Percentiles rank a stretch among this genome's conserved stretches.
Conservation (phyloP, 495 filamentous ascomycete genomes). For the Massariosphaeria phaeospora region DNA sequence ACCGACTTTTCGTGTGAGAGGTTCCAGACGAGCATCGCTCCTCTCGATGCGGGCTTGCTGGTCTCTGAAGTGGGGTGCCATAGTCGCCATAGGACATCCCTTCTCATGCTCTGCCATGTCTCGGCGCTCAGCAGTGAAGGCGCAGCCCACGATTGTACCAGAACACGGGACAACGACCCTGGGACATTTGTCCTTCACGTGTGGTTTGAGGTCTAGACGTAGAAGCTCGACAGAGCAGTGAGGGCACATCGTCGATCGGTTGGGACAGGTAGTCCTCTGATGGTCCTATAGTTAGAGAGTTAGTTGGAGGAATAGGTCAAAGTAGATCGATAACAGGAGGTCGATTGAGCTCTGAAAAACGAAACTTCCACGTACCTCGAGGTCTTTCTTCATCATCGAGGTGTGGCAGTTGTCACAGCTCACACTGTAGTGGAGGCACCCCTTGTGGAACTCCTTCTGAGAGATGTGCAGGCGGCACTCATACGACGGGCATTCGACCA, state of each 20-base stretch:
- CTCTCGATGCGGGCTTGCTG: constrained; percentile 55
- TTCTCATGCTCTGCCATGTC: constrained; percentile 51
- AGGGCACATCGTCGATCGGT: constrained; percentile 47
- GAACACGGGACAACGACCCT: constrained; percentile 51
- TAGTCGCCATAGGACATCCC: constrained; percentile 54
- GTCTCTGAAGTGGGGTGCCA: constrained; percentile 54
- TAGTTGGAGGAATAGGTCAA: constrained; percentile 13
- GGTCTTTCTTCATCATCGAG: constrained; percentile 54
- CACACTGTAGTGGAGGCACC: constrained; percentile 55
- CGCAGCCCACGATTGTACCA: constrained; percentile 56
- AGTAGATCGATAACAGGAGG: not conserved
- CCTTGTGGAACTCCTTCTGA: constrained; percentile 50
- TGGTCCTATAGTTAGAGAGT: constrained; percentile 41
- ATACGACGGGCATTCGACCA: constrained; percentile 56
- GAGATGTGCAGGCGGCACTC: constrained; percentile 43
- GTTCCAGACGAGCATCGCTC: constrained; percentile 53
- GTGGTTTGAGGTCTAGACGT: constrained; percentile 47
- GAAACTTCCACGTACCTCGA: constrained; percentile 55
- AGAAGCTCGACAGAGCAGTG: constrained; percentile 51
- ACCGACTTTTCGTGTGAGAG: constrained; percentile 55
- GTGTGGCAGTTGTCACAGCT: constrained; percentile 53
- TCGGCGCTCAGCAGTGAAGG: constrained; percentile 46
- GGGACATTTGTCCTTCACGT: constrained; percentile 49
- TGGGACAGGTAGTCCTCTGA: constrained; percentile 48
- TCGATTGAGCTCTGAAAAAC: too few relatives aligned